Conservation (phyloP, 345 rosid genomes). For the Toxicodendron radicans region DNA sequence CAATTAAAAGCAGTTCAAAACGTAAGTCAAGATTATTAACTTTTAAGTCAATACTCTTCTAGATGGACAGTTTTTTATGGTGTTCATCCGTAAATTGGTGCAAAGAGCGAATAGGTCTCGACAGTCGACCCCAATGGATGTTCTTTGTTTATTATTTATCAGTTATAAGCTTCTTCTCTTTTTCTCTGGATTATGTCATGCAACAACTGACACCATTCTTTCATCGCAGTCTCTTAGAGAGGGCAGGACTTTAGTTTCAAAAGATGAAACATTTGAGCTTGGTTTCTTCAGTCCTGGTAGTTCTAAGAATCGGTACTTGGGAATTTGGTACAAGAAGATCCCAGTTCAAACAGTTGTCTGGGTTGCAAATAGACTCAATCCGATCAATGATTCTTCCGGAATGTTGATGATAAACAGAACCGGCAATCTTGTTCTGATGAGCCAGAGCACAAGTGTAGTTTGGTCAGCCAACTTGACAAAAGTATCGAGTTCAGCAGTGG, state of each 20-base stretch:
- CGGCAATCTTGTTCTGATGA: slow-evolving; percentile 24
- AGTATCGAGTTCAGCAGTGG: slow-evolving; percentile 18
- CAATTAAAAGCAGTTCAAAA: too few relatives aligned
- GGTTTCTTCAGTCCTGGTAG: slow-evolving; percentile 44
- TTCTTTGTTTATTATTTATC: neutral
- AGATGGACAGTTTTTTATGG: neutral
- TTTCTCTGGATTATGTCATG: slow-evolving; percentile 1
- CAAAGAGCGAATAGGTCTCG: neutral
- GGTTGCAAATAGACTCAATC: slow-evolving; percentile 49
- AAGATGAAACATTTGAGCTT: slow-evolving; percentile 24
- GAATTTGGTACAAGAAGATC: slow-evolving; percentile 53
- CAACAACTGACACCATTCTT: slow-evolving; percentile 14
- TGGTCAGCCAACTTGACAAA: slow-evolving; percentile 35
- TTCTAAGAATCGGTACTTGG: slow-evolving; percentile 42
- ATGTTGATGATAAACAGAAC: slow-evolving; percentile 27
- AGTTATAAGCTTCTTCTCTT: neutral
- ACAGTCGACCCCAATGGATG: slow-evolving; percentile 13
- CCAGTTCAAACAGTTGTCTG: slow-evolving; percentile 42
- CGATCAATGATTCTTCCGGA: slow-evolving; percentile 45
- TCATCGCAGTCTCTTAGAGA: slow-evolving; percentile 15
- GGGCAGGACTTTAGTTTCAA: slow-evolving; percentile 32
- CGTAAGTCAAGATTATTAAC: neutral
- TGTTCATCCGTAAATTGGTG: neutral
- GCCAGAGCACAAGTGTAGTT: slow-evolving; percentile 22
- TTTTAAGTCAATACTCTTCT: too few relatives aligned